These are phyloP conservation scores for Salix arbutifolia DNA, from an alignment of 345 rosid species.

Conservation along the genomic window DNA sequence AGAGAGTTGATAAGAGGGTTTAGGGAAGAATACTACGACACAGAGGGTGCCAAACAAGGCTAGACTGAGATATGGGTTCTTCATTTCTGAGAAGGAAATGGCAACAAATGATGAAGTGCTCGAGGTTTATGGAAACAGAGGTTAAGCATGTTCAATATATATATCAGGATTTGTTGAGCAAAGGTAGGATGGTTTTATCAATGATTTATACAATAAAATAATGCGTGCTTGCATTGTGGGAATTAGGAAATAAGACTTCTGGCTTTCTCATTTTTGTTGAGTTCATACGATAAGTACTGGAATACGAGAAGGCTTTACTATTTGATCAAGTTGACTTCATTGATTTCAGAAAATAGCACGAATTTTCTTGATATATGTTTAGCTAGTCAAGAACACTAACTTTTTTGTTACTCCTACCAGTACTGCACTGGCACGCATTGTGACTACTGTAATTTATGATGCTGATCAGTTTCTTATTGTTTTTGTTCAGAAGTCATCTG, in stretches of 20 bases:
- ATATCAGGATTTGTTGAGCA: neutral
- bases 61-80: neutral
- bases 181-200: conserved; percentile 17
- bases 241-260: neutral
- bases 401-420: neutral
- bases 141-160: conserved; percentile 6
- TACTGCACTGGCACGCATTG: conserved; percentile 4
- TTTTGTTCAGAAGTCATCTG: neutral
- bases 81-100: conserved; percentile 20
- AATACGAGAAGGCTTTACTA: conserved; percentile 26
- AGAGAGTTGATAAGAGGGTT: conserved; percentile 28
- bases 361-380: neutral
- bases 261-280: neutral
- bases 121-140: neutral
- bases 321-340: conserved; percentile 22
- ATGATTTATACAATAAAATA: neutral
- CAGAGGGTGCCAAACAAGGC: conserved; percentile 23
- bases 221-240: neutral
- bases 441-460: too few relatives aligned
- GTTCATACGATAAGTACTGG: conserved; percentile 16
- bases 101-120: neutral
- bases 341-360: neutral
- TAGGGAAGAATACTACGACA: conserved; percentile 17
- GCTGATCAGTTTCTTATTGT: neutral
- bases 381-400: neutral